Percentiles rank a stretch among this genome's conserved stretches.
phyloP scores from a whole-genome alignment of 2,329 filamentous ascomycete genomes.

The Metarhizium humberi region DNA sequence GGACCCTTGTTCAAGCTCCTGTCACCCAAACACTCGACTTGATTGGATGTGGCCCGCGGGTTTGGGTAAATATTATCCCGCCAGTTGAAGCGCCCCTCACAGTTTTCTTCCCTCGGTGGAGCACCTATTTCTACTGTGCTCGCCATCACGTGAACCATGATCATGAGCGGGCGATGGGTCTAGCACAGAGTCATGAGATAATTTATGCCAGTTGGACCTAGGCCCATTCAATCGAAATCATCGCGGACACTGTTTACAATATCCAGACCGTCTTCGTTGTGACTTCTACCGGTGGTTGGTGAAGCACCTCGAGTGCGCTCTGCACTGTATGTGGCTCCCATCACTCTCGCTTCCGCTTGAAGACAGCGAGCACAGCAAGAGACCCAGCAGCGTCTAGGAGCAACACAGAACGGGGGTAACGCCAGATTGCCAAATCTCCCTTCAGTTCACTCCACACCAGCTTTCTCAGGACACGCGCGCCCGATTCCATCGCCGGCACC shows the following conservation, averaged over 20 bases:
- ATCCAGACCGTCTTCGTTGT: not conserved
- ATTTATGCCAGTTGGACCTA: not conserved
- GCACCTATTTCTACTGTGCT: conserved; percentile 15
- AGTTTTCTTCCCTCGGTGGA: conserved; percentile 11
- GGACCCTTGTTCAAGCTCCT: not conserved
- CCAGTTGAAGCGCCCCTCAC: conserved; percentile 12
- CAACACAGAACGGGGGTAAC: conserved; percentile 4
- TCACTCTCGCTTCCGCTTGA: not conserved
- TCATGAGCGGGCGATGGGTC: conserved; percentile 20
- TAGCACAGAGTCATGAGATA: not conserved
- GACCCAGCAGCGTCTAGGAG: conserved; percentile 4
- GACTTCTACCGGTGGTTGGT: not conserved
- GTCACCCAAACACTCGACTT: conserved; percentile 4
- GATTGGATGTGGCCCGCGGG: conserved; percentile 15
- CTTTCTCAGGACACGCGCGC: conserved; percentile 4
- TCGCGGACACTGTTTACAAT: not conserved
- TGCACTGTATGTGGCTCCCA: conserved; percentile 8
- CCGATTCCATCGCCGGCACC: conserved; percentile 2
- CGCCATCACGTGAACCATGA: conserved; percentile 24
- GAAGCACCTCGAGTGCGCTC: not conserved
- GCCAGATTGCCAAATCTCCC: conserved; percentile 4
- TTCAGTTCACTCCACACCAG: conserved; percentile 7
- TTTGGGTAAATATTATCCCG: conserved; percentile 19
- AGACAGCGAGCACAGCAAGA: conserved; percentile 1
- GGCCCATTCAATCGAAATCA: not conserved